phyloP scores from a whole-genome alignment of 129 eudicot species.

The Ambrosia artemisiifolia region DNA sequence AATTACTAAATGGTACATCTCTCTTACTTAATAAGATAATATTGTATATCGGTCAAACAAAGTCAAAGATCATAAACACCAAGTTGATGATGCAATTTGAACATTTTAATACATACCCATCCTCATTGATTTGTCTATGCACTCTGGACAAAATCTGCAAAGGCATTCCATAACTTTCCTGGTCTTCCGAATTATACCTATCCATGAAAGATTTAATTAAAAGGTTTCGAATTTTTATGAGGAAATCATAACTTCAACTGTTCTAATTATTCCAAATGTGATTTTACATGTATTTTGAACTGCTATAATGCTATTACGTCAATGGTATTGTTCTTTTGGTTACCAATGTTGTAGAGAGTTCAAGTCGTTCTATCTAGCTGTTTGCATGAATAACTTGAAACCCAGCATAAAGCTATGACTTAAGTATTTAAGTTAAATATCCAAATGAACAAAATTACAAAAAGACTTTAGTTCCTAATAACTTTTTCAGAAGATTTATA shows the following conservation, averaged over 20 bases:
- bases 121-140: slow-evolving; percentile 97
- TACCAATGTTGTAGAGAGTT: not conserved
- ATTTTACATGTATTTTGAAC: not conserved
- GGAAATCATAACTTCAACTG: not conserved
- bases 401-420: not conserved
- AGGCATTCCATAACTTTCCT: slow-evolving; percentile 97
- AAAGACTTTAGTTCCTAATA: not conserved
- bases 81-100: not conserved
- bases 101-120: slow-evolving; percentile 49
- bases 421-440: not conserved
- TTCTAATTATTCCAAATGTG: not conserved
- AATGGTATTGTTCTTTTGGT: not conserved
- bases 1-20: too few species aligned
- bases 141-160: slow-evolving; percentile 95
- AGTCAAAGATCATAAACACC: not conserved
- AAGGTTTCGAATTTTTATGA: not conserved
- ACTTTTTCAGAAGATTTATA: not conserved
- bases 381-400: not conserved
- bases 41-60: not conserved
- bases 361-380: not conserved
- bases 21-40: too few species aligned
- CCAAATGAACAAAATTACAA: not conserved
- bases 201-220: slow-evolving; percentile 7
- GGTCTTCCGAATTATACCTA: slow-evolving; percentile 90
- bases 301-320: not conserved